Conservation (phyloP, 2,329 filamentous ascomycete species). For the Aureobasidium zeae region DNA sequence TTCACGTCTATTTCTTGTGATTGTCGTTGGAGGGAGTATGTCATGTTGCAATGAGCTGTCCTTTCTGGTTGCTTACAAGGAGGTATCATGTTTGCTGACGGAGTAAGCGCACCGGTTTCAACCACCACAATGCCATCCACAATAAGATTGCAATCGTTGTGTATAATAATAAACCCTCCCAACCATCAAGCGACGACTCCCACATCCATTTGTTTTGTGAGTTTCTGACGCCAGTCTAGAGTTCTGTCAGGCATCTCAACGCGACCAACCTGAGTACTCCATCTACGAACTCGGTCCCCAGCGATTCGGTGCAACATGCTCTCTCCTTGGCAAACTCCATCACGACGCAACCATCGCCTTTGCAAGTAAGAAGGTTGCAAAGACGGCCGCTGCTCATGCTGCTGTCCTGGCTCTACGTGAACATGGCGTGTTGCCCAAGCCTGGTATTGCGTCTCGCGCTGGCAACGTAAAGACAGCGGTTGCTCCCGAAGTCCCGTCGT, state of each 20-base stretch:
- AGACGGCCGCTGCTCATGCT: conserved; percentile 8
- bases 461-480: not conserved
- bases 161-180: too few relatives aligned
- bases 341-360: conserved; percentile 1
- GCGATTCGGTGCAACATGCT: conserved; percentile 12
- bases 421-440: not conserved
- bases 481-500: conserved; percentile 2
- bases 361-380: conserved; percentile 8
- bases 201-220: too few relatives aligned
- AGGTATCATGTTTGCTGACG: too few relatives aligned
- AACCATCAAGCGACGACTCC: too few relatives aligned
- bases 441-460: too few relatives aligned
- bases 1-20: not conserved
- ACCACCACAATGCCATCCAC: too few relatives aligned
- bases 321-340: not conserved
- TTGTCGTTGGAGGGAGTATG: not conserved
- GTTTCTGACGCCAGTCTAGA: not conserved
- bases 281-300: conserved; percentile 8
- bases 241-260: conserved; percentile 1
- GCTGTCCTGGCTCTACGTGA: conserved; percentile 5
- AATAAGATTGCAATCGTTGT: too few relatives aligned
- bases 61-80: not conserved
- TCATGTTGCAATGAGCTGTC: not conserved
- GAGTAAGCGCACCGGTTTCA: too few relatives aligned
- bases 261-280: not conserved